Evolutionary conservation across 2,329 filamentous ascomycete genomes (phyloP).

Genomic region (Pestalotiopsis sp.): DNA sequence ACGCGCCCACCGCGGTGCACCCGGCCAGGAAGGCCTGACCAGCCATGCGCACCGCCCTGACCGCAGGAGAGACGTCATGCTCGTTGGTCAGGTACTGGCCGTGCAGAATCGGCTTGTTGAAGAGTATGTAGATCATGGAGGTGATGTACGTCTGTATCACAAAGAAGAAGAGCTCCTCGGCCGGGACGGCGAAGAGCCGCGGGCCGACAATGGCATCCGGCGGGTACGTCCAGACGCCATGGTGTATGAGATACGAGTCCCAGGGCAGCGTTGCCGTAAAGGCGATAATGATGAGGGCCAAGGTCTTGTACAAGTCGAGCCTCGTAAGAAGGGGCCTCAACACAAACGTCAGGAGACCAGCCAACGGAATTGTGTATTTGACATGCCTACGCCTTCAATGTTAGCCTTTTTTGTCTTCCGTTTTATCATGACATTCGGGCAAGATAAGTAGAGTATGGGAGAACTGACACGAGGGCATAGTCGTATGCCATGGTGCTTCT

Average conservation of each 20-base stretch:
- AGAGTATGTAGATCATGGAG: conserved; percentile 65
- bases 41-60: conserved; percentile 32
- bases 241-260: conserved; percentile 74
- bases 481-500: conserved; percentile 56
- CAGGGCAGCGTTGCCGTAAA: conserved; percentile 72
- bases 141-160: conserved; percentile 77
- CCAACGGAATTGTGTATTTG: conserved; percentile 68
- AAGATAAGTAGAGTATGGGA: background rate
- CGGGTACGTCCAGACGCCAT: conserved; percentile 72
- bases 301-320: conserved; percentile 64
- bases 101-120: conserved; percentile 65
- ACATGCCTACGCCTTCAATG: conserved; percentile 50
- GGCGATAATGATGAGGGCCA: conserved; percentile 62
- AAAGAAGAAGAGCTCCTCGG: conserved; percentile 78
- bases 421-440: background rate
- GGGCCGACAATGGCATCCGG: conserved; percentile 63
- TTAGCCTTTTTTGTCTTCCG: background rate
- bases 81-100: conserved; percentile 40
- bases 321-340: conserved; percentile 63
- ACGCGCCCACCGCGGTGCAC: conserved; percentile 44
- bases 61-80: conserved; percentile 24
- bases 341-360: conserved; percentile 57
- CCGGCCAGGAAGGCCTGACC: conserved; percentile 53
- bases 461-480: conserved; percentile 64
- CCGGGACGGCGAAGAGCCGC: conserved; percentile 64